A percentile compares a stretch with the other conserved stretches of the same genome.
These are phyloP conservation scores for Coffea canephora DNA, from an alignment of 257 asterid species.

Conservation along the genomic window DNA sequence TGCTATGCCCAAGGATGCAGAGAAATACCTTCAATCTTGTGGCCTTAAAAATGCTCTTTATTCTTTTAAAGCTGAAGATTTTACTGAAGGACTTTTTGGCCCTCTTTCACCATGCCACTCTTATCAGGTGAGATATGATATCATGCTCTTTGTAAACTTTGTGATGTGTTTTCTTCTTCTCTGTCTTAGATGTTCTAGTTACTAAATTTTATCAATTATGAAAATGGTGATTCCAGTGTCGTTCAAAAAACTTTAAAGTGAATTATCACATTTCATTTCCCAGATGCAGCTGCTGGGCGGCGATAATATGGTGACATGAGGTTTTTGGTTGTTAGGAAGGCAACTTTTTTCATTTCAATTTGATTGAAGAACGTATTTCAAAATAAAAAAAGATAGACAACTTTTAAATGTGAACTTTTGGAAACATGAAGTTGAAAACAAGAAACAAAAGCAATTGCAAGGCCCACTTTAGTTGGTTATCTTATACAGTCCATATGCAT, in stretches of 20 bases:
- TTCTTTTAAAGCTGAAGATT: conserved; percentile 76
- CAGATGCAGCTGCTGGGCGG: background rate
- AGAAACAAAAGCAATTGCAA: background rate
- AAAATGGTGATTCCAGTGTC: background rate
- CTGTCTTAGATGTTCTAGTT: background rate
- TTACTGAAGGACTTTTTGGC: conserved; percentile 76
- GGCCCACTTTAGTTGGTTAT: background rate
- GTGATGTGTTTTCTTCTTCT: background rate
- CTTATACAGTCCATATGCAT: background rate
- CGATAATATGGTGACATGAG: background rate
- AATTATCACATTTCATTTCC: background rate
- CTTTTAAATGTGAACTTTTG: background rate
- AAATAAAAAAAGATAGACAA: background rate
- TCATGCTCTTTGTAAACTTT: background rate
- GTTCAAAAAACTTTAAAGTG: background rate
- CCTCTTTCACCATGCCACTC: conserved; percentile 61
- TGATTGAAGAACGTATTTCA: background rate
- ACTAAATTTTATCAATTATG: background rate
- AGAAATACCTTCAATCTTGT: conserved; percentile 70
- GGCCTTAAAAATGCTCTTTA: conserved; percentile 92
- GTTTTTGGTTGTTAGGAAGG: background rate
- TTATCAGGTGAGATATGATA: conserved; percentile 52
- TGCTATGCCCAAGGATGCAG: conserved; percentile 81
- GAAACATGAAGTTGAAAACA: background rate
- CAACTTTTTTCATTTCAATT: background rate